Base-by-base conservation (phyloP, 768 basidiomycete species). In the Sporobolomyces phaffii region DNA sequence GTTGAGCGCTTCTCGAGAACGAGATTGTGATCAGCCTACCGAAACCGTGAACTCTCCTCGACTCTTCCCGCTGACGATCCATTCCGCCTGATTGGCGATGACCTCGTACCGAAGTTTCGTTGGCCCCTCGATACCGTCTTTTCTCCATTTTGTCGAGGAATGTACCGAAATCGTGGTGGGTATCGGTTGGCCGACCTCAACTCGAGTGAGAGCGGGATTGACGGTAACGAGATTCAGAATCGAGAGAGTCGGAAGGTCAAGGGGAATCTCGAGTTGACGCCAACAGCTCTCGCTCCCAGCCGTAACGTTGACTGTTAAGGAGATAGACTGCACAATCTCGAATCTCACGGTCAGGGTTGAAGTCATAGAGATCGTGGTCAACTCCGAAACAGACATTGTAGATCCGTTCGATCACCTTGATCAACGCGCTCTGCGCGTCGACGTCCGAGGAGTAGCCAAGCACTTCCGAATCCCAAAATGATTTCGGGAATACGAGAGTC, bases 51-150 rank as follows among this genome's bases (percentile, higher is more conserved):
- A 93, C 72, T 88, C 87, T 1, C 91, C 92, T 58, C 87, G 84
- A 78, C 92, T 94, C 45, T 83, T 82, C 13, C 93, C 93, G 66
- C 90, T 88, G 13, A 97, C 84, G 5, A 96, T 81, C 93, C 93
- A 97, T 53, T 84, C 85, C 22, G 85, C 82, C 77, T 85, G 82
- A 70, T 91, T 89, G 63, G 89, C 85, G 20, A 70, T 50, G 14
- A 96, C 81, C 69, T 92, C 89, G 74, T 87, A 97, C 8, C 40
- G 17, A 2, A 70, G 40, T 5, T 36, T n/a, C 11, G 52, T 8
- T 0, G 24, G n/a, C 0, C 17, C 41, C 28, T 20, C 5, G 34
- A 6, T 17, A 9, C 78, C 33, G 76, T 71, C 52, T 74, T 82
- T 86, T 82, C 68, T 45, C 91, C 91, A 93, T 68, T 87, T 85